Base-by-base conservation (phyloP, 306 rosid species). In the Pterocarpus macrocarpus region DNA sequence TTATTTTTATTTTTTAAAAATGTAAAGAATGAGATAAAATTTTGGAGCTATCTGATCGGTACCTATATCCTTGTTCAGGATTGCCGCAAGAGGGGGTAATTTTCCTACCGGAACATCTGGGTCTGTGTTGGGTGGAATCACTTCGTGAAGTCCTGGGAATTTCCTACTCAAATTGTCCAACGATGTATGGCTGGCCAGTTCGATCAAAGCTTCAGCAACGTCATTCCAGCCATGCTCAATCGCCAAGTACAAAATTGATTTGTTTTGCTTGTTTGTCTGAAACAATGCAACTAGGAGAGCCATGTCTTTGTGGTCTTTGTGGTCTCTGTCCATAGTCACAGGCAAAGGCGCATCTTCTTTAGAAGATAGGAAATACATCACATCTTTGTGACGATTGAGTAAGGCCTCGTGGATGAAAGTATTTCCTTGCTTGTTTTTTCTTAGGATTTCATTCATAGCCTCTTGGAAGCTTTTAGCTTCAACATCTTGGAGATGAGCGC, bases 401-500 rank as follows among this genome's bases (percentile, higher is more conserved):
- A 22, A 22, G 28, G 28, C 84, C 57, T 55, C 82, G 6, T 78
- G 82, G 15, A 67, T 8, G 35, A 78, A 35, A 44, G 10, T 41
- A 5, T 78, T 78, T 4, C 47, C 68, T 39, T 15, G 67, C 0
- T 8, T 9, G 43, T 74, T 58, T 5, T 7, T 12, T 4, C 0
- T n/a, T 14, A 74, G 15, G 30, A 59, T 30, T 17, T 36, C 8
- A 0, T 9, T 1, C 0, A 10, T 0, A 1, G 5, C 11, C 11
- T 44, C 13, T 38, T 1, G 41, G 41, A 38, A 1, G 5, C 41
- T 2, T 22, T 22, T 22, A 22, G 28, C 1, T 38, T 38, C 41
- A 38, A 1, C 1, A 38, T 38, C 41, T 38, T 2, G 5, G 5
- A 38, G 5, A 38, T 38, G 41, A 3, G 41, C 41, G 5, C 5